Evolutionary conservation across 495 filamentous ascomycete genomes (phyloP).

Genomic region (Daldinia vernicosa): DNA sequence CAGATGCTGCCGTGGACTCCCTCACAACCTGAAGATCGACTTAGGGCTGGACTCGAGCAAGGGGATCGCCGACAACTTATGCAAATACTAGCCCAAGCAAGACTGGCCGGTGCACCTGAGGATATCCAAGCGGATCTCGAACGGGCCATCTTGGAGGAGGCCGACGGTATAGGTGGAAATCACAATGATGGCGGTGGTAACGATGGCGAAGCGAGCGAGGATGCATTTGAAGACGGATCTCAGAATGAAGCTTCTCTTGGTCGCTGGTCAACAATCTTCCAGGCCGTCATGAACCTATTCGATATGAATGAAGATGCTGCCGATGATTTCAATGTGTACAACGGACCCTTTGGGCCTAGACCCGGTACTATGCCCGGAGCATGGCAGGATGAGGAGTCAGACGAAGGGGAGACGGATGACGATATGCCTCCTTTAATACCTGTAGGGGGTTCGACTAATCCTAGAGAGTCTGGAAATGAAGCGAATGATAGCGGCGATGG

Average conservation of each 20-base stretch:
- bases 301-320: background rate
- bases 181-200: constrained; percentile 8
- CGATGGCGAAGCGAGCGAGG: background rate
- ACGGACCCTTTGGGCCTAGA: background rate
- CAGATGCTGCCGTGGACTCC: constrained; percentile 47
- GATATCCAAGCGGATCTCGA: constrained; percentile 16
- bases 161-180: background rate
- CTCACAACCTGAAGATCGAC: background rate
- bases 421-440: constrained; percentile 34
- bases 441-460: background rate
- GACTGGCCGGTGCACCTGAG: constrained; percentile 21
- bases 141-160: constrained; percentile 10
- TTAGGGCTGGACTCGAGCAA: background rate
- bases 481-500: background rate
- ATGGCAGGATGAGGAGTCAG: constrained; percentile 23
- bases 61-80: constrained; percentile 19
- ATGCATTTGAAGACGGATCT: background rate
- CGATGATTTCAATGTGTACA: background rate
- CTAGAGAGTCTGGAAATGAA: background rate
- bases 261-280: constrained; percentile 10
- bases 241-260: background rate
- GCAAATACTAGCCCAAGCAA: constrained; percentile 18
- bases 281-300: constrained; percentile 31
- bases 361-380: constrained; percentile 27
- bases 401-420: constrained; percentile 6